Conservation (phyloP, 768 basidiomycete species). For the Mycena venus region DNA sequence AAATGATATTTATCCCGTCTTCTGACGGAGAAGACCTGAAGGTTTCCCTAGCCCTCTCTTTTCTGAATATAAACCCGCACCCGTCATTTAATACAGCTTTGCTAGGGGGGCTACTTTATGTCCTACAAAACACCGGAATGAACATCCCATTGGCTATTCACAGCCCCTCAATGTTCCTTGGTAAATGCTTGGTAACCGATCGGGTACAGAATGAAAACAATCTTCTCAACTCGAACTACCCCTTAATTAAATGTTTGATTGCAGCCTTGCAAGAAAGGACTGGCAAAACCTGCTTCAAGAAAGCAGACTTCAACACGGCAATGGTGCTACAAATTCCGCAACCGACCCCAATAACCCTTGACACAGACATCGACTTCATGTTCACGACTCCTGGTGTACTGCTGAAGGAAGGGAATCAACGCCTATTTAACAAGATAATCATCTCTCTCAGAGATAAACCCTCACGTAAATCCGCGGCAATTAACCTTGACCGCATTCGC, state of each 20-base stretch:
- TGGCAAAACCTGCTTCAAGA: not conserved
- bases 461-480: not conserved
- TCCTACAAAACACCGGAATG: not conserved
- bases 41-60: no score
- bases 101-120: no score
- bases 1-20: no score
- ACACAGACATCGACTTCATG: not conserved
- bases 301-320: no score
- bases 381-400: not conserved
- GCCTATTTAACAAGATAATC: conserved; percentile 2
- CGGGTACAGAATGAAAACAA: not conserved
- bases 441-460: not conserved
- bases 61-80: no score
- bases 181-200: not conserved
- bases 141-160: not conserved
- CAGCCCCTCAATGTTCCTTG: not conserved
- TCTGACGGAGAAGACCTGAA: no score
- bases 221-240: not conserved
- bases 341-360: not conserved
- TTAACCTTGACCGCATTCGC: conserved; percentile 1
- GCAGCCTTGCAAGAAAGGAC: conserved; percentile 3
- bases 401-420: not conserved
- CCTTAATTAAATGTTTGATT: no score
- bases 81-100: not conserved
- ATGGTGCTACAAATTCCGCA: not conserved